phyloP scores from a whole-genome alignment of 2,329 filamentous ascomycete genomes.

The Exserohilum turcica region DNA sequence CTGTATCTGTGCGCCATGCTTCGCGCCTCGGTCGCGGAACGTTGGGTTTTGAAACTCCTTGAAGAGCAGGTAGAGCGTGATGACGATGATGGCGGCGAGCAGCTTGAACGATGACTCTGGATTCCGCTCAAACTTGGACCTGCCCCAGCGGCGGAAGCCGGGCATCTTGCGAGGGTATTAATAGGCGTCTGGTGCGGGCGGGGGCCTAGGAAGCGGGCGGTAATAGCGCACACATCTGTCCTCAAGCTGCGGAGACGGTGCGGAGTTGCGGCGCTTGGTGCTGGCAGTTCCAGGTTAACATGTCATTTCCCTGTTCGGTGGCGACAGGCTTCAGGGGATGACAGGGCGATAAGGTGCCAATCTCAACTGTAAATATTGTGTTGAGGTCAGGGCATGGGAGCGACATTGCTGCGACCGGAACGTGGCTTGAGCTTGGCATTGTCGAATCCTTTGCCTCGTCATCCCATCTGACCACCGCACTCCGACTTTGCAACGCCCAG shows the following conservation, averaged over 20 bases:
- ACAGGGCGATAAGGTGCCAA: not conserved
- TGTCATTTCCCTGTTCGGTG: constrained; percentile 6
- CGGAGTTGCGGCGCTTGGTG: constrained; percentile 16
- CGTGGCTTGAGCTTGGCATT: constrained; percentile 9
- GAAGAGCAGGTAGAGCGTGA: constrained; percentile 49
- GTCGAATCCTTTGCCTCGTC: constrained; percentile 4
- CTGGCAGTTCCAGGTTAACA: constrained; percentile 4
- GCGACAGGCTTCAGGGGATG: not conserved
- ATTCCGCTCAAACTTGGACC: constrained; percentile 46
- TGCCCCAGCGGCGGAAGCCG: constrained; percentile 46
- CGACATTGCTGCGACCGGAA: not conserved
- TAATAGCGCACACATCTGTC: constrained; percentile 32
- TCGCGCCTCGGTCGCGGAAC: constrained; percentile 20
- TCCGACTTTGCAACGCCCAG: constrained; percentile 2
- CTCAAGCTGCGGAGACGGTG: constrained; percentile 24
- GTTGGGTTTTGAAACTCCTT: constrained; percentile 45
- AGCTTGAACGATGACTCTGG: constrained; percentile 51
- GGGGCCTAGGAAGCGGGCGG: constrained; percentile 23
- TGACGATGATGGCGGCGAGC: constrained; percentile 47
- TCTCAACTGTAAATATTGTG: not conserved
- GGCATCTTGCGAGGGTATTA: constrained; percentile 31
- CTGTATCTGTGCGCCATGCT: constrained; percentile 41
- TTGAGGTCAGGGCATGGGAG: not conserved
- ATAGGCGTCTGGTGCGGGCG: constrained; percentile 14
- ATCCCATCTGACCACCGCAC: not conserved